Evolutionary conservation across 148 eudicot species (phyloP), one percentile per base, ranked within the genome.

Genomic region (Amaranthus hypochondriacus): DNA sequence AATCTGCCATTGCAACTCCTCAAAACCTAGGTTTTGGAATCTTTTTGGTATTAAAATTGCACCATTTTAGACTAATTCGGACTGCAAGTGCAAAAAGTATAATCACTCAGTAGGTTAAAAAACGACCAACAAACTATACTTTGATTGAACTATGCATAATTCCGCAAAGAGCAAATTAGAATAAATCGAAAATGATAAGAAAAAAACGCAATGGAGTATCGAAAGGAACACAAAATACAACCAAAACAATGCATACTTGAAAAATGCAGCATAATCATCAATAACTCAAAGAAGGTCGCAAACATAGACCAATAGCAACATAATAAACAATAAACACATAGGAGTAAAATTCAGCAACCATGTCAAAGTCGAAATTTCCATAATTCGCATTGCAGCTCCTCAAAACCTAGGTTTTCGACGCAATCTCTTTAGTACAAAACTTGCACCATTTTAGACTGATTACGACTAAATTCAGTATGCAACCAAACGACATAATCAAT

Each of bases 81-180:
- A 44, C 65, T 56, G 53, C 43, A 68, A 44, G 48, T 28, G 47
- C 10, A 9, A 57, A 58, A 48, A 47, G 42, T 57, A 56, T 5
- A 48, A 71, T 65, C 52, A 66, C 12, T 11, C 46, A 10, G 47
- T 66, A 18, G 56, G 63, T 48, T 62, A 66, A 56, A 52, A 28
- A 28, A 62, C 3, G 39, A 71, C 58, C 44, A 9, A 55, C 1
- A 12, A 28, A 62, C 21, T 1, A 21, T 10, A 44, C 1, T 28
- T 2, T 2, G 43, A 66, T 59, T 44, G 10, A 53, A 74, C 9
- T 9, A 42, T 54, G 70, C 76, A 73, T 14, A 64, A 62, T 51
- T 54, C 4, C 12, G 39, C 39, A 28, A 28, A 28, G 39, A 10
- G 5, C 2, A 2, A 9, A 12, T 54, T 21, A 51, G 9, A 53